phyloP scores from a whole-genome alignment of 345 rosid species.

The Salix exigua region DNA sequence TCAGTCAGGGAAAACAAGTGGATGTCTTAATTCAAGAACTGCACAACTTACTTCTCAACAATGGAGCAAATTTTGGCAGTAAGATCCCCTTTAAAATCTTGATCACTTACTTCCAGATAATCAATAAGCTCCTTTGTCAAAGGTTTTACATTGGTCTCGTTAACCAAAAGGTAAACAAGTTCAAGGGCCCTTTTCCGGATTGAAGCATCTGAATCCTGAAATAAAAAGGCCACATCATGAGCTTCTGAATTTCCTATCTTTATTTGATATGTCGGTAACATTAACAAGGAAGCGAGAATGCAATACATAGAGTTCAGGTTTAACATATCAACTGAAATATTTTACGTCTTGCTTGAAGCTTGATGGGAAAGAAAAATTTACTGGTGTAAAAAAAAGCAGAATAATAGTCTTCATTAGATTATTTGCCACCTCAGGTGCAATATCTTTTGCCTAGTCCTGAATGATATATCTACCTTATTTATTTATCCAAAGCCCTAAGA shows the following conservation, averaged over 20 bases:
- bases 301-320: not conserved
- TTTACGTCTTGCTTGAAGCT: not conserved
- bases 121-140: slow-evolving; percentile 89
- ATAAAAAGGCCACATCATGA: slow-evolving; percentile 31
- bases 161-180: slow-evolving; percentile 77
- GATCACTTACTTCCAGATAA: slow-evolving; percentile 91
- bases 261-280: slow-evolving; percentile 3
- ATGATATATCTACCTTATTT: not conserved
- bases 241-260: slow-evolving; percentile 8
- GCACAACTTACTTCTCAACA: slow-evolving; percentile 80
- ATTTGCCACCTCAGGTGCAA: not conserved
- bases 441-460: not conserved
- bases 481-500: not conserved
- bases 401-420: not conserved
- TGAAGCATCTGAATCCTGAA: slow-evolving; percentile 97
- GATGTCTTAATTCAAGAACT: slow-evolving; percentile 5
- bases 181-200: slow-evolving; percentile 96
- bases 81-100: slow-evolving; percentile 96
- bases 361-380: not conserved
- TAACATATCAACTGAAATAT: not conserved
- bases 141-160: slow-evolving; percentile 86
- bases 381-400: not conserved
- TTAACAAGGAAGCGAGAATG: slow-evolving; percentile 3
- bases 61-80: slow-evolving; percentile 96
- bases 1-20: not conserved